Evolutionary conservation across 306 rosid genomes (phyloP), one percentile per base, ranked within the genome.

Genomic region (Luffa acutangula): DNA sequence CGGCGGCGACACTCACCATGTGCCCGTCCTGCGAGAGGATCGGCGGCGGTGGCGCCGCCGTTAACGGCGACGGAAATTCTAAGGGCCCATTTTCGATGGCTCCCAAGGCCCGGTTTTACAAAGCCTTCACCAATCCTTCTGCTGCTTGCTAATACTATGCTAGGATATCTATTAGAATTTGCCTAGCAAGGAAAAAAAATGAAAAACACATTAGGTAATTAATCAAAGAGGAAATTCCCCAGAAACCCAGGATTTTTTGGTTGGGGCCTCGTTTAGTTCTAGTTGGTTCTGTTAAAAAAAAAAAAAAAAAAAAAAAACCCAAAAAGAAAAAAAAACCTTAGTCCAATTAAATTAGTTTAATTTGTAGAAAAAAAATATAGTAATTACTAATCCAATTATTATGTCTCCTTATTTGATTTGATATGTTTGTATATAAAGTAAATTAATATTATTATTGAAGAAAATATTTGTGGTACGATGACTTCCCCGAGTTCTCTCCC

Each of bases 1-100:
- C 94, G 15, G 94, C 95, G 4, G 95, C 95, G 0, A 90, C 95
- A 0, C 92, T 90, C 31, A 83, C 82, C 56, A 83, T 90, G 80
- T 90, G 95, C 18, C 95, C 95, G 0, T 90, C 95, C 7, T 90
- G 95, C 6, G 92, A 90, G 76, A 81, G 91, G 79, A 81, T 84
- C 13, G 90, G 83, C 5, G 82, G 84, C 6, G 87, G 66, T 1
- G 86, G 78, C 10, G 74, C 82, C 20, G 80, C 66, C 0, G 65
- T 41, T 12, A 52, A 9, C 75, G 81, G 34, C 64, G 49, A 79
- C 10, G 77, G 74, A 46, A 49, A 72, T 43, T 10, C 80, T 8
- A 86, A 88, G 81, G 78, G 41, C 48, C 86, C 89, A 13, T 88
- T 88, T 74, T 79, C 92, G 6, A 78, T 88, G 77, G 75, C 90